Conservation (phyloP, 164 flowering plant species). For the Tetrastigma voinierianum region DNA sequence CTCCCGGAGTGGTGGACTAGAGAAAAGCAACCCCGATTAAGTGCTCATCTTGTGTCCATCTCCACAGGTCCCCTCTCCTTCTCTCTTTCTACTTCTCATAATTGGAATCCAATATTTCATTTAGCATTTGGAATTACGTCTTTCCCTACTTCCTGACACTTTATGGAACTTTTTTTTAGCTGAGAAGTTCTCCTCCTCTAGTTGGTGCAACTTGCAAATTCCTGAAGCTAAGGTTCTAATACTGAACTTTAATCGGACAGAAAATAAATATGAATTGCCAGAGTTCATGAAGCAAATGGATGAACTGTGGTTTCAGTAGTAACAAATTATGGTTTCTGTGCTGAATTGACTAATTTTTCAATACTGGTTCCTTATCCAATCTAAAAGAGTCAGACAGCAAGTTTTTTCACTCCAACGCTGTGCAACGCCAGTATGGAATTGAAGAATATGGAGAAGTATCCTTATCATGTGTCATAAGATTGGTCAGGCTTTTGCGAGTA, state of each 20-base stretch:
- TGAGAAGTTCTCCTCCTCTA: slow-evolving; percentile 23
- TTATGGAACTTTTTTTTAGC: slow-evolving; percentile 13
- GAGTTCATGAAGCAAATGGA: slow-evolving; percentile 19
- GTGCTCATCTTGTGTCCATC: too few relatives aligned
- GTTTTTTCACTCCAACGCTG: slow-evolving; percentile 21
- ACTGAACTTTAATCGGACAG: slow-evolving; percentile 15
- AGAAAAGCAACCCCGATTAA: too few relatives aligned
- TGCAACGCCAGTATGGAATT: slow-evolving; percentile 1
- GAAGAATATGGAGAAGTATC: slow-evolving; percentile 34
- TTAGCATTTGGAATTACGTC: too few relatives aligned
- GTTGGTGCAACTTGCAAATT: slow-evolving; percentile 19
- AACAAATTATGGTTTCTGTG: slow-evolving; percentile 20
- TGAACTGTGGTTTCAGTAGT: slow-evolving; percentile 22
- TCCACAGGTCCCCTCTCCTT: too few relatives aligned
- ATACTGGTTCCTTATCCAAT: slow-evolving; percentile 18
- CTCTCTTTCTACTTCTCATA: too few relatives aligned
- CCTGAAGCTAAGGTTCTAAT: slow-evolving; percentile 24
- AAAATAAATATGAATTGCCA: slow-evolving; percentile 22
- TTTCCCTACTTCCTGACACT: too few relatives aligned
- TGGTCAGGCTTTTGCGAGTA: slow-evolving; percentile 18
- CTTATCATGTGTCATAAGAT: slow-evolving; percentile 30
- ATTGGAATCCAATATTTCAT: too few relatives aligned
- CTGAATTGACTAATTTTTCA: slow-evolving; percentile 19
- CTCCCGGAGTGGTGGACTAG: too few relatives aligned
- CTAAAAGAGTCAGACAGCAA: slow-evolving; percentile 31